Percentiles rank a stretch among this genome's conserved stretches.
phyloP scores from a whole-genome alignment of 202 grass and related monocot species.

The Panicum hallii region DNA sequence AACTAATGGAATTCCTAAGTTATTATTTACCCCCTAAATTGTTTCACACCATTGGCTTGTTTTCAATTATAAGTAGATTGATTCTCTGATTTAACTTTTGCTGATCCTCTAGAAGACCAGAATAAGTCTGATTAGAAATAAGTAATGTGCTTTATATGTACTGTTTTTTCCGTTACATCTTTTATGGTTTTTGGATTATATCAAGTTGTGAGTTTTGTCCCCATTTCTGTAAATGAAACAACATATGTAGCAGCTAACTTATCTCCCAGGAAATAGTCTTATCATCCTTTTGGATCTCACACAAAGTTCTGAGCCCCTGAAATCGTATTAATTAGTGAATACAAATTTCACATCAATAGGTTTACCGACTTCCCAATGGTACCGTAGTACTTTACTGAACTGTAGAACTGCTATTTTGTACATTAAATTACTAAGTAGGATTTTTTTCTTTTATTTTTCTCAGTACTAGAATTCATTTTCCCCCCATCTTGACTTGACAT shows the following conservation, averaged over 20 bases:
- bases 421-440: neutral
- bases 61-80: constrained; percentile 30
- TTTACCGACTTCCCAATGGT: constrained; percentile 5
- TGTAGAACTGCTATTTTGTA: neutral
- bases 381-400: neutral
- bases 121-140: constrained; percentile 21
- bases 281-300: constrained; percentile 10
- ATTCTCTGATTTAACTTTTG: neutral
- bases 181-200: neutral
- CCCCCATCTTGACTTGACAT: constrained; percentile 6
- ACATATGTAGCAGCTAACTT: constrained; percentile 14
- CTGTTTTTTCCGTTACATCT: neutral
- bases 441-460: neutral
- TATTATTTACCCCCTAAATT: constrained; percentile 24
- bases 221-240: constrained; percentile 24
- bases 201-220: neutral
- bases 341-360: constrained; percentile 17
- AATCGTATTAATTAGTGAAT: constrained; percentile 24
- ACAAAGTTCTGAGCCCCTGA: neutral
- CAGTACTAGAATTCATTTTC: constrained; percentile 10
- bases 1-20: neutral
- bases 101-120: constrained; percentile 29
- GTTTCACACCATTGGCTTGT: neutral
- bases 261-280: neutral
- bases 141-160: constrained; percentile 18